Evolutionary conservation across 441 rosid genomes (phyloP).

Genomic region (Gossypium gossypioides): DNA sequence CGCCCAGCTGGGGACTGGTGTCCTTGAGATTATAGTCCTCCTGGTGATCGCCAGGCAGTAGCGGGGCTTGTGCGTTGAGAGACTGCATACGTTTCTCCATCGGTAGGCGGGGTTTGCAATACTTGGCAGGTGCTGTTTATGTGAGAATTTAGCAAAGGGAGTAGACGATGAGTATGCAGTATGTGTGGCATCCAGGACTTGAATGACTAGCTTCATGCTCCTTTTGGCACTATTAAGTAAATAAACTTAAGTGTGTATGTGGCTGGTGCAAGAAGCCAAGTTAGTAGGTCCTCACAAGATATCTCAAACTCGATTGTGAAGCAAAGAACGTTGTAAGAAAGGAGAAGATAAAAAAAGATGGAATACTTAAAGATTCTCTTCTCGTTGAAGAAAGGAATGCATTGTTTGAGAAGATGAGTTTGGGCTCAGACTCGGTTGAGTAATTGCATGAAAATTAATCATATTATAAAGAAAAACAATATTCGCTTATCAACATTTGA

Average conservation of each 20-base stretch:
- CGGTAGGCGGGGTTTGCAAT: conserved; percentile 14
- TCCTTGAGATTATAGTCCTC: conserved; percentile 59
- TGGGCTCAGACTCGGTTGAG: conserved; percentile 3
- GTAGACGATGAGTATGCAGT: conserved; percentile 39
- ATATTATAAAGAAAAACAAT: not conserved
- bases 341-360: conserved; percentile 13
- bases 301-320: conserved; percentile 35
- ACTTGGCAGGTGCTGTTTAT: conserved; percentile 28
- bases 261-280: conserved; percentile 15
- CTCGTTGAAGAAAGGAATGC: conserved; percentile 49
- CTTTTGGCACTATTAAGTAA: conserved; percentile 20
- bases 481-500: too few relatives aligned
- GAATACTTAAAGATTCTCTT: conserved; percentile 15
- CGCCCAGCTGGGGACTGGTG: conserved; percentile 55
- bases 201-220: conserved; percentile 38
- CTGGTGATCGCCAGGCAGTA: conserved; percentile 24
- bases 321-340: conserved; percentile 46
- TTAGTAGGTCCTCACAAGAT: conserved; percentile 28
- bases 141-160: conserved; percentile 34
- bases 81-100: conserved; percentile 37
- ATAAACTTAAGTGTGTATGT: not conserved
- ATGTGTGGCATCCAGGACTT: conserved; percentile 48
- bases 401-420: conserved; percentile 33
- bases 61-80: conserved; percentile 22
- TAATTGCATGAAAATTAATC: conserved; percentile 12